phyloP scores from a whole-genome alignment of 495 filamentous ascomycete species.

The Penicillium paxilli region DNA sequence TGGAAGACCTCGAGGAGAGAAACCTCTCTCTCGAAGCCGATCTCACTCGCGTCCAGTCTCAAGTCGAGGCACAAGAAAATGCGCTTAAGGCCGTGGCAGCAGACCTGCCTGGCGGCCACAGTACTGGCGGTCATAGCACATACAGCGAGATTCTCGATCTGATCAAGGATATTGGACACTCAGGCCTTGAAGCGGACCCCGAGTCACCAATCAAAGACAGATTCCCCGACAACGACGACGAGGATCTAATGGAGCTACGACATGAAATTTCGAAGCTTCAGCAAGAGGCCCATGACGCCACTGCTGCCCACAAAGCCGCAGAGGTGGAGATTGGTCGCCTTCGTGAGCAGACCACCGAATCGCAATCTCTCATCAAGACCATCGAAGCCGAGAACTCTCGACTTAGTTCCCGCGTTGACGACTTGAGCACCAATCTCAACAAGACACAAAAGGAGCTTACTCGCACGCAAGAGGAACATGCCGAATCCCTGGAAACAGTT shows the following conservation, averaged over 20 bases:
- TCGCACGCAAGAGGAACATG: constrained; percentile 36
- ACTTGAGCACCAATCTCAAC: constrained; percentile 35
- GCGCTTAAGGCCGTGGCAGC: constrained; percentile 43
- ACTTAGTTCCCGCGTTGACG: constrained; percentile 32
- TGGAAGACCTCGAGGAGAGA: constrained; percentile 44
- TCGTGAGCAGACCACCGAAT: constrained; percentile 41
- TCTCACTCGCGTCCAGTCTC: constrained; percentile 40
- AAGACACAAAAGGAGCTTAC: constrained; percentile 35
- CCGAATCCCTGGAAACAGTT: constrained; percentile 62
- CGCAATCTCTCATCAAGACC: constrained; percentile 42
- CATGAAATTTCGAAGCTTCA: constrained; percentile 33
- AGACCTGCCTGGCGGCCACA: constrained; percentile 37
- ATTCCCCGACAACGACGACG: constrained; percentile 14
- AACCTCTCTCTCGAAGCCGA: constrained; percentile 45
- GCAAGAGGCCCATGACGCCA: constrained; percentile 28
- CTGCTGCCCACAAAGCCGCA: constrained; percentile 27
- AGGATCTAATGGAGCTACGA: constrained; percentile 17
- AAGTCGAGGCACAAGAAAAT: constrained; percentile 44
- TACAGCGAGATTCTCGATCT: constrained; percentile 45
- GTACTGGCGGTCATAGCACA: constrained; percentile 34
- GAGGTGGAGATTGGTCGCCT: constrained; percentile 36
- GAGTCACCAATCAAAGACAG: constrained; percentile 20
- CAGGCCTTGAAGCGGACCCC: constrained; percentile 12
- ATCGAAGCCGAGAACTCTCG: constrained; percentile 49
- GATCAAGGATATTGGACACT: constrained; percentile 39